Evolutionary conservation across 441 rosid species (phyloP).

Genomic region (Arabidopsis lyrata): DNA sequence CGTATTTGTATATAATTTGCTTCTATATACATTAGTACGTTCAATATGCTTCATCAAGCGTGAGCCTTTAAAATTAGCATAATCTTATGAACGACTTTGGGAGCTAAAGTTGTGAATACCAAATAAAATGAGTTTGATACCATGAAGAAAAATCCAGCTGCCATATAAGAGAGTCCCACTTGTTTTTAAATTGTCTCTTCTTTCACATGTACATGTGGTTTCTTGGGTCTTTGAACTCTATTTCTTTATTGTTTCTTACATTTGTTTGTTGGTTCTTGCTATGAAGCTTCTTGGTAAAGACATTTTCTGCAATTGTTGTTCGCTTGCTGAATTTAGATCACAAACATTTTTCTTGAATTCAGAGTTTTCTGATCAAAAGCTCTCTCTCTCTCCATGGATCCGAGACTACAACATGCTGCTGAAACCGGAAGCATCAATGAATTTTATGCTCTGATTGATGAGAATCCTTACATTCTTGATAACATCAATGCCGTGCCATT

Average conservation of each 20-base stretch:
- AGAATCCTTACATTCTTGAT: constrained; percentile 42
- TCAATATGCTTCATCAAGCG: not conserved
- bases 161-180: constrained; percentile 2
- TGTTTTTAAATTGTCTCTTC: constrained; percentile 1
- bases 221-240: not conserved
- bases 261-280: not conserved
- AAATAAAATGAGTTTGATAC: not conserved
- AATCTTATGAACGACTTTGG: not conserved
- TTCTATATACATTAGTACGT: too few species aligned
- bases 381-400: constrained; percentile 1
- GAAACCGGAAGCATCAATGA: constrained; percentile 35
- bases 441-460: constrained; percentile 33
- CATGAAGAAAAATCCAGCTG: not conserved
- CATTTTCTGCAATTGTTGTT: constrained; percentile 1
- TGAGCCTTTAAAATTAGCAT: not conserved
- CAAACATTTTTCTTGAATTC: not conserved
- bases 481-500: constrained; percentile 34
- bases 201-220: constrained; percentile 5
- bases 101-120: not conserved
- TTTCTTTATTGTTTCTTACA: constrained; percentile 3
- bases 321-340: not conserved
- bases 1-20: too few species aligned
- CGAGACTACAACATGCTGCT: constrained; percentile 34
- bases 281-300: not conserved
- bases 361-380: not conserved